phyloP scores from a whole-genome alignment of 768 basidiomycete species.

The Mycena haematopus region DNA sequence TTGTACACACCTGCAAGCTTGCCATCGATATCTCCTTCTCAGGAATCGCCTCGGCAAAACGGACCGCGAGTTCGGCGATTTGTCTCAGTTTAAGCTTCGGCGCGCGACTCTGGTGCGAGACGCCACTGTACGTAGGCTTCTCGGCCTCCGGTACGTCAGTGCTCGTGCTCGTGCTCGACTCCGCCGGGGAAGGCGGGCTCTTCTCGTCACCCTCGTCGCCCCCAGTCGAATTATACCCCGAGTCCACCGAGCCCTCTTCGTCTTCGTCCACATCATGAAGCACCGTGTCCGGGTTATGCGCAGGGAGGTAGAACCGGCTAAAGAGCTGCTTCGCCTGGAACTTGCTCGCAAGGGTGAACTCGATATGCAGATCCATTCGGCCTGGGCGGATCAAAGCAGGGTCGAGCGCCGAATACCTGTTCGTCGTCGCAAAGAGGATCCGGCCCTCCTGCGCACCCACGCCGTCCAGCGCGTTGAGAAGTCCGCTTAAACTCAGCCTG shows the following conservation, averaged over 20 bases:
- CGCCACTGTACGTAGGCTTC: slow-evolving; percentile 28
- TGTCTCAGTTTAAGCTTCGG: slow-evolving; percentile 43
- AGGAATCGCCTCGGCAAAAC: slow-evolving; percentile 55
- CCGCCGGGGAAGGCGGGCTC: not conserved
- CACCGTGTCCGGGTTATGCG: slow-evolving; percentile 26
- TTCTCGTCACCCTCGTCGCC: slow-evolving; percentile 13
- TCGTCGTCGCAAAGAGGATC: slow-evolving; percentile 76
- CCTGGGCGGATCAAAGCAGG: slow-evolving; percentile 71
- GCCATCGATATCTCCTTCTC: slow-evolving; percentile 47
- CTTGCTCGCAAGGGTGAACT: slow-evolving; percentile 65
- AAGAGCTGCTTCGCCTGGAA: slow-evolving; percentile 66
- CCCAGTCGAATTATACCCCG: slow-evolving; percentile 28
- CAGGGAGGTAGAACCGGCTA: slow-evolving; percentile 61
- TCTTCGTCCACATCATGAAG: slow-evolving; percentile 33
- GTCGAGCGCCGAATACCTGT: slow-evolving; percentile 64
- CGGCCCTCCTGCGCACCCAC: slow-evolving; percentile 73
- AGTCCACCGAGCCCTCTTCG: slow-evolving; percentile 26
- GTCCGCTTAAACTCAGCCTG: slow-evolving; percentile 66
- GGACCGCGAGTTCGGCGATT: slow-evolving; percentile 49
- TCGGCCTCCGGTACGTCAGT: slow-evolving; percentile 12
- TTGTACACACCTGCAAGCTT: slow-evolving; percentile 38
- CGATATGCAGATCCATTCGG: slow-evolving; percentile 71
- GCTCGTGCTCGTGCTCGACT: slow-evolving; percentile 2
- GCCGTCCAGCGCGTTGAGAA: slow-evolving; percentile 74
- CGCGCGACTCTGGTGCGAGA: slow-evolving; percentile 36